Conservation (phyloP, 1,284 basidiomycete genomes). For the Rugosomyces carneus region DNA sequence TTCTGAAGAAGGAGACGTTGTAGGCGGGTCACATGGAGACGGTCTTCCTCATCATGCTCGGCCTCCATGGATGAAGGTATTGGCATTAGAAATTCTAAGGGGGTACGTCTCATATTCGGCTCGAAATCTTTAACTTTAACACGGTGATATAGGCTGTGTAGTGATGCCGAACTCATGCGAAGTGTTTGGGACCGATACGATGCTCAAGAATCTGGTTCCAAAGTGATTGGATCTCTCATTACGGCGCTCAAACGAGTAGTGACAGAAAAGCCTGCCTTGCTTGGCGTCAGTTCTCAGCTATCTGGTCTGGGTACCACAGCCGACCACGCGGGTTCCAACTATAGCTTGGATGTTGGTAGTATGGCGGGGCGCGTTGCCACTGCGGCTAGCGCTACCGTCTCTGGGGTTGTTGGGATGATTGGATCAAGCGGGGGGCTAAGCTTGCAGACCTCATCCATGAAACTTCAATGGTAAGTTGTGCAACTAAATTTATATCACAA, state of each 20-base stretch:
- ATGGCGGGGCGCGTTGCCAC: constrained; percentile 80
- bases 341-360: constrained; percentile 59
- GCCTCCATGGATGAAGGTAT: constrained; percentile 83
- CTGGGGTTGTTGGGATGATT: constrained; percentile 35
- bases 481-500: not conserved
- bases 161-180: constrained; percentile 76
- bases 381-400: constrained; percentile 74
- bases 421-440: constrained; percentile 51
- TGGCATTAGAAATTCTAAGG: constrained; percentile 88
- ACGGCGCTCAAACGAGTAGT: constrained; percentile 78
- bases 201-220: constrained; percentile 50
- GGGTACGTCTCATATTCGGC: constrained; percentile 43
- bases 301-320: constrained; percentile 63
- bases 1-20: constrained; percentile 49
- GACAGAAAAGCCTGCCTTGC: constrained; percentile 79
- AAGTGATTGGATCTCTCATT: constrained; percentile 77
- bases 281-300: constrained; percentile 79
- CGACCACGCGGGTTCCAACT: constrained; percentile 31
- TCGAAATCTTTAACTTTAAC: not conserved
- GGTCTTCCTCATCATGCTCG: constrained; percentile 34
- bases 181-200: constrained; percentile 82
- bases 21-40: constrained; percentile 29
- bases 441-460: constrained; percentile 69
- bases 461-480: constrained; percentile 69
- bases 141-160: constrained; percentile 56